Conservation (phyloP, 23 red algal species). For the Gracilaria domingensis region DNA sequence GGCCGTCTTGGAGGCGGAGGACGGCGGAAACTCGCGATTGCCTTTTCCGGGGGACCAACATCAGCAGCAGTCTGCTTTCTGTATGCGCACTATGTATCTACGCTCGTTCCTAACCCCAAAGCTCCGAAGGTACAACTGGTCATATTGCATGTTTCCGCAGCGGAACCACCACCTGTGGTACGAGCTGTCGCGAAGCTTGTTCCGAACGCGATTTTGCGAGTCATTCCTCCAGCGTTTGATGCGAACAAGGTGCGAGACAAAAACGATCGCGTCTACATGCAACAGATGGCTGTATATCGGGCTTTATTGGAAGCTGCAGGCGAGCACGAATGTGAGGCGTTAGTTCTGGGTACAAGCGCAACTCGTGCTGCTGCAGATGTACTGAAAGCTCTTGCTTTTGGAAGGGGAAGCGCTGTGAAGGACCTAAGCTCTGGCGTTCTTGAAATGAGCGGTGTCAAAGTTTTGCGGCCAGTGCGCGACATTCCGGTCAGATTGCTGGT, state of each 20-base stretch:
- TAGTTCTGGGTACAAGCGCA: conserved; percentile 25
- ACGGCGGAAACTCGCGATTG: conserved; percentile 17
- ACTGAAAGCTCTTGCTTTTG: conserved; percentile 27
- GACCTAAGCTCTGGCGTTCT: not conserved
- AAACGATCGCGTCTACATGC: conserved; percentile 13
- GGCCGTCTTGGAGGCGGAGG: conserved; percentile 33
- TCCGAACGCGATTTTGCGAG: conserved; percentile 18
- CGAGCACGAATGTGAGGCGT: not conserved
- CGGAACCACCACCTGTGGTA: not conserved
- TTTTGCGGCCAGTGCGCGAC: conserved; percentile 34
- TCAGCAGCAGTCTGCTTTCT: not conserved
- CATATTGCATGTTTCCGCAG: conserved; percentile 2
- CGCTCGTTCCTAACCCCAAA: conserved; percentile 9
- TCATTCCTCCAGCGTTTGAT: conserved; percentile 5
- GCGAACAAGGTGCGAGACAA: not conserved
- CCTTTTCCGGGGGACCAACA: conserved; percentile 1
- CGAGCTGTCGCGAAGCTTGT: not conserved
- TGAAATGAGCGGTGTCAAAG: not conserved
- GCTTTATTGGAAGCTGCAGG: not conserved
- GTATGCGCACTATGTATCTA: conserved; percentile 5
- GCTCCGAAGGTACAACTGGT: not conserved
- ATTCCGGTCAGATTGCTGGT: conserved; percentile 38
- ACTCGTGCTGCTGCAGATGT: conserved; percentile 36
- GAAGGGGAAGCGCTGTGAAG: conserved; percentile 7
- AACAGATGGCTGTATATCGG: not conserved